phyloP scores from a whole-genome alignment of 805 yeast genomes.

The Priceomyces medius region DNA sequence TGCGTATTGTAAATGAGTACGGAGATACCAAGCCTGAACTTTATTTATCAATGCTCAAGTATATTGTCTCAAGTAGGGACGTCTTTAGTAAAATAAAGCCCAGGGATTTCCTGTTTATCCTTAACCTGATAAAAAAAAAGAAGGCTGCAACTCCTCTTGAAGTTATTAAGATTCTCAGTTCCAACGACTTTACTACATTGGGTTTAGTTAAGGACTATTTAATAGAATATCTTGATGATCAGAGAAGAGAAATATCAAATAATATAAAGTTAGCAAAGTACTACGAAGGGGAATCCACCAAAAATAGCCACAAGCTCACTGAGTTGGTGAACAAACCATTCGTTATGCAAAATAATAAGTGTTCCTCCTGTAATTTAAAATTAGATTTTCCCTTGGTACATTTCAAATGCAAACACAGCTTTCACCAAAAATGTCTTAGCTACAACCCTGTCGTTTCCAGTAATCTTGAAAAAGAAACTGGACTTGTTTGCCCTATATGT shows the following conservation, averaged over 20 bases:
- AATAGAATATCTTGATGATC: slow-evolving; percentile 56
- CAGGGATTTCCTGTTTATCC: slow-evolving; percentile 44
- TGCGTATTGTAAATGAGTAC: slow-evolving; percentile 54
- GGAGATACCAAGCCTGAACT: slow-evolving; percentile 65
- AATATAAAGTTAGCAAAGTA: slow-evolving; percentile 65
- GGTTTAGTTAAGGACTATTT: slow-evolving; percentile 73
- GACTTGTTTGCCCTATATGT: slow-evolving; percentile 68
- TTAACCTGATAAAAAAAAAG: slow-evolving; percentile 51
- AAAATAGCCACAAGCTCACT: slow-evolving; percentile 53
- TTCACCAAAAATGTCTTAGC: slow-evolving; percentile 75
- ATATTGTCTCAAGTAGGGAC: slow-evolving; percentile 55
- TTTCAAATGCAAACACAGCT: slow-evolving; percentile 84
- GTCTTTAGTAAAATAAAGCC: slow-evolving; percentile 54
- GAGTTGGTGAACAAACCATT: slow-evolving; percentile 46
- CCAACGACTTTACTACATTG: slow-evolving; percentile 61
- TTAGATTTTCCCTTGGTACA: slow-evolving; percentile 79
- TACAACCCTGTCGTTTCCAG: slow-evolving; percentile 37
- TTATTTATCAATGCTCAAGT: slow-evolving; percentile 62
- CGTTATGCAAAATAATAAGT: slow-evolving; percentile 60
- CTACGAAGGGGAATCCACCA: slow-evolving; percentile 63
- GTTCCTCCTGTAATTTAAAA: slow-evolving; percentile 62
- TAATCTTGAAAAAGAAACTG: slow-evolving; percentile 7
- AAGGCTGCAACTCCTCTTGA: slow-evolving; percentile 72
- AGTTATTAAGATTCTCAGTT: slow-evolving; percentile 64
- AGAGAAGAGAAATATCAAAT: slow-evolving; percentile 64